Conservation (phyloP, 129 eudicot genomes). For the Logfia minima region DNA sequence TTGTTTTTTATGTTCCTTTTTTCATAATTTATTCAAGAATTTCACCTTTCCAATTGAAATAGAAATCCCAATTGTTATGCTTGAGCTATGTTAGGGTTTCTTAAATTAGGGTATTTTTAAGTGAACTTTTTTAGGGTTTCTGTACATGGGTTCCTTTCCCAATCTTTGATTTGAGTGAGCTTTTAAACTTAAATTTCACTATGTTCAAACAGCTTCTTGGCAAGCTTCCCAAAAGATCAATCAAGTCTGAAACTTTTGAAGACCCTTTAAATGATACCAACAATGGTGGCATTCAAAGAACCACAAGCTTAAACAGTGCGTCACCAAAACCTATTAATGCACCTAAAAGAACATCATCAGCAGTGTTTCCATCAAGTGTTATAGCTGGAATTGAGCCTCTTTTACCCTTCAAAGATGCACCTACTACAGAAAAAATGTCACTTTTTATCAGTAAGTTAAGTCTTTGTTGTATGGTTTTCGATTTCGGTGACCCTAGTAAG, state of each 20-base stretch:
- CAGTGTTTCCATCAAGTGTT: slow-evolving; percentile 75
- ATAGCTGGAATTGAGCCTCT: slow-evolving; percentile 90
- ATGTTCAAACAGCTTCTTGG: slow-evolving; percentile 81
- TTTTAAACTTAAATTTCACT: not conserved
- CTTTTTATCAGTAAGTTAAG: slow-evolving; percentile 92
- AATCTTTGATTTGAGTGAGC: slow-evolving; percentile 30
- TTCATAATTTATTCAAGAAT: slow-evolving; percentile 5
- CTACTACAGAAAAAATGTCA: slow-evolving; percentile 70
- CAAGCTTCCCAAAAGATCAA: slow-evolving; percentile 70
- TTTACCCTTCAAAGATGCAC: slow-evolving; percentile 81
- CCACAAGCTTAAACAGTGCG: slow-evolving; percentile 35
- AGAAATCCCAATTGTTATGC: slow-evolving; percentile 3
- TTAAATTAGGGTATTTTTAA: slow-evolving; percentile 20
- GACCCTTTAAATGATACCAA: slow-evolving; percentile 35
- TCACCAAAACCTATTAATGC: slow-evolving; percentile 36
- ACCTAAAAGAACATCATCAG: slow-evolving; percentile 69
- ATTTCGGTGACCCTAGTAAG: slow-evolving; percentile 64
- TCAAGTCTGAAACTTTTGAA: slow-evolving; percentile 49
- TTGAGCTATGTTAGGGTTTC: slow-evolving; percentile 5
- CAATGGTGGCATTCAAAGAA: slow-evolving; percentile 39
- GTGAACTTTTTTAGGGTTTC: slow-evolving; percentile 28
- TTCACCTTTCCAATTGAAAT: slow-evolving; percentile 19
- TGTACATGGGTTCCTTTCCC: slow-evolving; percentile 14
- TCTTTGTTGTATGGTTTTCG: slow-evolving; percentile 86
- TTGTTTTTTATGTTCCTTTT: not conserved